These are phyloP conservation scores for Guadua angustifolia DNA, from an alignment of 176 grass and related monocot species.

Conservation along the genomic window DNA sequence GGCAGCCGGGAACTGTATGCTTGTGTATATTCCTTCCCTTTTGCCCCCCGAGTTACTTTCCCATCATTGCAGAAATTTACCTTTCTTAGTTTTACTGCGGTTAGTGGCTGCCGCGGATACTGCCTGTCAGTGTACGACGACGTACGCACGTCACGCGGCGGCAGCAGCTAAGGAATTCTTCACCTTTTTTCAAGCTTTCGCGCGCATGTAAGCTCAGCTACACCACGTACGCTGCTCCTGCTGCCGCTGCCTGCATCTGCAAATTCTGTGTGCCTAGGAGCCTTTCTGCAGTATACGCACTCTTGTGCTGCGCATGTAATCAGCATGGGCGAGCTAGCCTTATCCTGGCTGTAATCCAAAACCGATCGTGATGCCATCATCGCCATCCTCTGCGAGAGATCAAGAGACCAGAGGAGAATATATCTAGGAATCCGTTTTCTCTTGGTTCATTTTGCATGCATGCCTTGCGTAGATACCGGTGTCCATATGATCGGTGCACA, in stretches of 20 bases:
- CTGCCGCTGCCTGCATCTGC: constrained; percentile 1
- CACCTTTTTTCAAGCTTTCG: constrained; percentile 18
- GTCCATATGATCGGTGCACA: not conserved
- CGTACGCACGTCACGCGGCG: not conserved
- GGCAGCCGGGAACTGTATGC: constrained; percentile 52
- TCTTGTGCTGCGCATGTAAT: not conserved
- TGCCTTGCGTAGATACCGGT: constrained; percentile 27
- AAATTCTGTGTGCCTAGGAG: constrained; percentile 34
- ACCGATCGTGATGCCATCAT: constrained; percentile 27
- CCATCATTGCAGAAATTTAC: constrained; percentile 75
- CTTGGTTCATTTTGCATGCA: constrained; percentile 9
- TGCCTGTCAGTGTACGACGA: constrained; percentile 29
- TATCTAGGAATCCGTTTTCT: constrained; percentile 47
- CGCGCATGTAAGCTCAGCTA: constrained; percentile 19
- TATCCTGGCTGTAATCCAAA: not conserved
- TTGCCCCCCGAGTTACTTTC: constrained; percentile 64
- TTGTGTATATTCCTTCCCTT: constrained; percentile 52
- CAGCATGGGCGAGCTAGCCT: constrained; percentile 20
- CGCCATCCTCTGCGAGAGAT: constrained; percentile 28
- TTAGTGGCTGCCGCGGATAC: constrained; percentile 18
- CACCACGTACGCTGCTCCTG: not conserved
- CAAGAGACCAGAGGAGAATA: constrained; percentile 29
- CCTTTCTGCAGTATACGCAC: constrained; percentile 9
- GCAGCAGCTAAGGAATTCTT: constrained; percentile 13
- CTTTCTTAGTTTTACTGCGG: constrained; percentile 64